Conservation (phyloP, 2,329 filamentous ascomycete genomes). For the Ophiostoma piceae region DNA sequence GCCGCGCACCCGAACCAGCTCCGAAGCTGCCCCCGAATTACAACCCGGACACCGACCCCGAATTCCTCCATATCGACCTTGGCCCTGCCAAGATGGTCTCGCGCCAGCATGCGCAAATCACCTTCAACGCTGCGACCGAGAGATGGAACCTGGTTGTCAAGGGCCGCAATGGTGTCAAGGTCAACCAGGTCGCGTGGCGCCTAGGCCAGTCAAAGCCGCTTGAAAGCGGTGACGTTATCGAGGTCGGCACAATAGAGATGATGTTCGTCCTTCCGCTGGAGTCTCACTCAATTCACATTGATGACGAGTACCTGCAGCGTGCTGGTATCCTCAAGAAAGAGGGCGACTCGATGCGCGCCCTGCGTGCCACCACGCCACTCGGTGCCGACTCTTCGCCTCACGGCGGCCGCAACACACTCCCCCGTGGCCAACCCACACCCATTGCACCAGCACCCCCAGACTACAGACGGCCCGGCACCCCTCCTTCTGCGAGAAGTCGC, state of each 20-base stretch:
- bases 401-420: slow-evolving; percentile 28
- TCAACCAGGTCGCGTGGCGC: slow-evolving; percentile 69
- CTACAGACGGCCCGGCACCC: slow-evolving; percentile 57
- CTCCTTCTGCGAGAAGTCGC: slow-evolving; percentile 44
- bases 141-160: slow-evolving; percentile 83
- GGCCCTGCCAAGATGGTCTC: slow-evolving; percentile 79
- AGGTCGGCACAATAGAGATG: slow-evolving; percentile 93
- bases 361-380: slow-evolving; percentile 26
- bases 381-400: slow-evolving; percentile 29
- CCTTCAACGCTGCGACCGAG: slow-evolving; percentile 61
- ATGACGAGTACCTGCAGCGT: slow-evolving; percentile 63
- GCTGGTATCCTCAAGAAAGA: slow-evolving; percentile 47
- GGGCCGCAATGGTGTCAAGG: slow-evolving; percentile 82
- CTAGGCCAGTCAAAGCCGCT: slow-evolving; percentile 61
- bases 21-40: slow-evolving; percentile 36
- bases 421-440: slow-evolving; percentile 36
- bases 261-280: slow-evolving; percentile 91
- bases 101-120: slow-evolving; percentile 68
- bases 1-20: slow-evolving; percentile 56
- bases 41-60: slow-evolving; percentile 43
- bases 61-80: slow-evolving; percentile 76
- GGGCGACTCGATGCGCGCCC: slow-evolving; percentile 23
- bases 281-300: slow-evolving; percentile 59
- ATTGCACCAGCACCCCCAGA: slow-evolving; percentile 57
- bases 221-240: slow-evolving; percentile 82